Evolutionary conservation across 1,139 yeast species (phyloP), one percentile per base, ranked within the genome.

Genomic region (Kodamaea sp.): DNA sequence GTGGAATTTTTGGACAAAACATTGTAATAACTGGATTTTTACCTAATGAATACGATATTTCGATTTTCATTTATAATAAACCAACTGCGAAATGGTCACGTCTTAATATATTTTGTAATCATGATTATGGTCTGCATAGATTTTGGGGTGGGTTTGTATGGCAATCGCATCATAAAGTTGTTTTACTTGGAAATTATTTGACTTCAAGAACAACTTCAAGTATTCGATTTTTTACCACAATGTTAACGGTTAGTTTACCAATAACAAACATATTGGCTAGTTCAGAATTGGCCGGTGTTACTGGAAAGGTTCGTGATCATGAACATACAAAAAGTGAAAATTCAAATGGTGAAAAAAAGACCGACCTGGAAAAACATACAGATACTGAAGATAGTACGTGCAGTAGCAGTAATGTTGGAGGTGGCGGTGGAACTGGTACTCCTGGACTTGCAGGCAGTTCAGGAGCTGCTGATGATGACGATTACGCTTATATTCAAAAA

Each of bases 101-200:
- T 38, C 56, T 84, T 23, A 81, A 78, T 47, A 63, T 75, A 2
- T 69, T 68, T 40, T 81, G 87, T 54, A 68, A 73, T 39, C 81
- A 77, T 48, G 78, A 73, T 36, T 64, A 70, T 34, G 76, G 77
- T 12, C 69, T 75, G 7, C 85, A 82, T 51, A 62, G 84, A 37
- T 71, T 81, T 40, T 78, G 85, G 78, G 81, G 79, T 43, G 79
- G 85, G 0, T 80, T 75, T 59, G 79, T 79, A 0, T 84, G 92
- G 92, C 74, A 73, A 33, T 81, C 89, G 1, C 92, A 84, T 58
- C 90, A 83, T 53, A 79, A 79, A 53, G 80, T 82, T 2, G 68
- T 74, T 6, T 60, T 75, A 35, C 55, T 78, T 42, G 92, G 88
- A 1, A 68, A 74, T 42, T 63, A 62, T 34, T 61, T 67, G 12